A percentile compares a stretch with the other conserved stretches of the same genome.
These are phyloP conservation scores for Hygrophorus pudorinus DNA, from an alignment of 768 basidiomycete species.

Conservation along the genomic window DNA sequence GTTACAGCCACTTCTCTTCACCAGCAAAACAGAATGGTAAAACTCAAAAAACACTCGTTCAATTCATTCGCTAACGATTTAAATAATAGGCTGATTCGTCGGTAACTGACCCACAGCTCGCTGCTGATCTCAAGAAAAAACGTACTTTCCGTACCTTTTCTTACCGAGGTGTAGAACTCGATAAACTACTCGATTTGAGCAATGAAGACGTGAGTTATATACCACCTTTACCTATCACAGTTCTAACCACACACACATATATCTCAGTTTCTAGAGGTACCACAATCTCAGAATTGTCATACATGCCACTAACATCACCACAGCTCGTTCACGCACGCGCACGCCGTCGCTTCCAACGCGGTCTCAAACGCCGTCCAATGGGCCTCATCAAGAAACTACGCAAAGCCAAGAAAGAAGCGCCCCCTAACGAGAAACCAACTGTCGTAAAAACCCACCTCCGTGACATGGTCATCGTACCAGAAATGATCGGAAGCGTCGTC, in stretches of 20 bases:
- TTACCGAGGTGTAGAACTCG: constrained; percentile 96
- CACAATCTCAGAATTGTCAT: constrained; percentile 14
- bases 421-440: constrained; percentile 96
- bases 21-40: too few relatives aligned
- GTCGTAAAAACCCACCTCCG: constrained; percentile 99
- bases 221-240: not conserved
- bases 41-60: too few relatives aligned
- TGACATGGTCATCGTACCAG: constrained; percentile 99
- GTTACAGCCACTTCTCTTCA: too few relatives aligned
- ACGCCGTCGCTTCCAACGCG: constrained; percentile 96
- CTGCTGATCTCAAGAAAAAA: constrained; percentile 98
- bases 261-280: constrained; percentile 68
- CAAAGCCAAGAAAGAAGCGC: constrained; percentile 99
- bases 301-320: not conserved
- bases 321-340: constrained; percentile 98
- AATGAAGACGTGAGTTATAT: constrained; percentile 78
- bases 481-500: constrained; percentile 98
- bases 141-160: constrained; percentile 98
- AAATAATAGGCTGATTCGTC: constrained; percentile 58
- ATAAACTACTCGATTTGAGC: constrained; percentile 92
- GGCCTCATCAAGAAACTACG: constrained; percentile 99
- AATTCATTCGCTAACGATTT: constrained; percentile 7
- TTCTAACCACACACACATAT: not conserved
- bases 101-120: constrained; percentile 86
- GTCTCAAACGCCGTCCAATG: constrained; percentile 97